These are phyloP conservation scores for Nepenthes alata DNA, from an alignment of 179 eudicot genomes.

Conservation along the genomic window DNA sequence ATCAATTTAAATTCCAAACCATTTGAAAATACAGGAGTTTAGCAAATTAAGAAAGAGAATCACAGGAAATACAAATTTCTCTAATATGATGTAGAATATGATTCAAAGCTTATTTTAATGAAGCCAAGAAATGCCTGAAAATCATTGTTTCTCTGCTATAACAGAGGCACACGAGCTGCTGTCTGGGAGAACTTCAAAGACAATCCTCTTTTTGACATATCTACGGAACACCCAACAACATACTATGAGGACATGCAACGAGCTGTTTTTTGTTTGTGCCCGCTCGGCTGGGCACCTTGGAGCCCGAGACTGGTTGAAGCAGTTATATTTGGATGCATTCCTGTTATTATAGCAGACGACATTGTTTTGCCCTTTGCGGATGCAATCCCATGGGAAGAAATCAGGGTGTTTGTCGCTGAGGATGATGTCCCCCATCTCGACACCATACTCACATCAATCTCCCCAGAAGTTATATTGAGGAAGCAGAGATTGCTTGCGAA, in stretches of 20 bases:
- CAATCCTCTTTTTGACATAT: conserved; percentile 90
- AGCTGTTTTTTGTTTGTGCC: conserved; percentile 79
- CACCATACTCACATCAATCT: conserved; percentile 71
- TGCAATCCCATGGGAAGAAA: conserved; percentile 96
- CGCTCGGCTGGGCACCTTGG: conserved; percentile 99
- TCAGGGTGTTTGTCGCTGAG: conserved; percentile 72
- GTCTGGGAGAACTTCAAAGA: conserved; percentile 96
- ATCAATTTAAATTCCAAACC: no score
- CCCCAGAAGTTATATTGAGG: conserved; percentile 66
- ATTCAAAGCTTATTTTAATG: no score
- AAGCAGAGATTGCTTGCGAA: conserved; percentile 85
- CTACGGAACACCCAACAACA: conserved; percentile 90
- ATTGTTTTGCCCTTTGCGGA: conserved; percentile 91
- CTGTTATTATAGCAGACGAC: conserved; percentile 86
- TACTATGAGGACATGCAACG: conserved; percentile 96
- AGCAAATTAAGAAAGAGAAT: no score
- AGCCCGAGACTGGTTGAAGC: conserved; percentile 96
- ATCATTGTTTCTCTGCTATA: not conserved
- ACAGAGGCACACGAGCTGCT: conserved; percentile 87
- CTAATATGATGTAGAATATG: no score
- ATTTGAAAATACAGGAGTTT: no score
- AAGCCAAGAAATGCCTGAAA: no score
- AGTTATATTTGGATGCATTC: conserved; percentile 85
- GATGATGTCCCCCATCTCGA: conserved; percentile 77
- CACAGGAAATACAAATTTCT: no score